These are phyloP conservation scores for Noccaea bulbosa DNA, from an alignment of 345 rosid species.

Conservation along the genomic window DNA sequence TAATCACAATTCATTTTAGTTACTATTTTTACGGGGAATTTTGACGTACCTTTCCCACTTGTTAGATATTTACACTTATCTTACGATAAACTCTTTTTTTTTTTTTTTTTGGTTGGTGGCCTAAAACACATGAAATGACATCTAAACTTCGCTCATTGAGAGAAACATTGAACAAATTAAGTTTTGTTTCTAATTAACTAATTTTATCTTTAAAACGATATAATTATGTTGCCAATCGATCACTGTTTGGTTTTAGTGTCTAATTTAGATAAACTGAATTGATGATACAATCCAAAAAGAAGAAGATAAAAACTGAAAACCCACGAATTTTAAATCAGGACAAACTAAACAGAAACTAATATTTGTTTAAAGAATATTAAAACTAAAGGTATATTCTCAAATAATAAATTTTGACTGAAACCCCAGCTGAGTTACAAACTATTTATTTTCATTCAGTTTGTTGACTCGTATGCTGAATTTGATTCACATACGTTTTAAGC, in stretches of 20 bases:
- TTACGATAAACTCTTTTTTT: too few relatives aligned
- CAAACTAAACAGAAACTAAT: not conserved
- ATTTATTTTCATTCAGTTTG: not conserved
- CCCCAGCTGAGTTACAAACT: not conserved
- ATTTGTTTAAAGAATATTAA: not conserved
- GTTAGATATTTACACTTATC: not conserved
- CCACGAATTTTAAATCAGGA: not conserved
- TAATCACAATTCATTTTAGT: too few relatives aligned
- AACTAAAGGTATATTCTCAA: not conserved
- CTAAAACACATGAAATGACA: slow-evolving; percentile 12
- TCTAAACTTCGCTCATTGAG: slow-evolving; percentile 6
- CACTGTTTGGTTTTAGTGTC: slow-evolving; percentile 10
- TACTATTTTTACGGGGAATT: too few relatives aligned
- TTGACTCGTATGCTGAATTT: not conserved
- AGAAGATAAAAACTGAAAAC: not conserved
- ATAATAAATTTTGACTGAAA: not conserved
- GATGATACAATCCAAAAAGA: not conserved
- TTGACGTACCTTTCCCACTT: not conserved
- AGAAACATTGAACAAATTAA: not conserved
- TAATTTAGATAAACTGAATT: not conserved
- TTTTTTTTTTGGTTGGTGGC: slow-evolving; percentile 3
- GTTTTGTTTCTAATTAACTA: slow-evolving; percentile 1
- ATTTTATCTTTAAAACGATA: not conserved
- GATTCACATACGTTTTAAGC: not conserved
- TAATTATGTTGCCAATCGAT: not conserved